Conservation (phyloP, 176 grass and related monocot species). For the Eragrostis nindensis region DNA sequence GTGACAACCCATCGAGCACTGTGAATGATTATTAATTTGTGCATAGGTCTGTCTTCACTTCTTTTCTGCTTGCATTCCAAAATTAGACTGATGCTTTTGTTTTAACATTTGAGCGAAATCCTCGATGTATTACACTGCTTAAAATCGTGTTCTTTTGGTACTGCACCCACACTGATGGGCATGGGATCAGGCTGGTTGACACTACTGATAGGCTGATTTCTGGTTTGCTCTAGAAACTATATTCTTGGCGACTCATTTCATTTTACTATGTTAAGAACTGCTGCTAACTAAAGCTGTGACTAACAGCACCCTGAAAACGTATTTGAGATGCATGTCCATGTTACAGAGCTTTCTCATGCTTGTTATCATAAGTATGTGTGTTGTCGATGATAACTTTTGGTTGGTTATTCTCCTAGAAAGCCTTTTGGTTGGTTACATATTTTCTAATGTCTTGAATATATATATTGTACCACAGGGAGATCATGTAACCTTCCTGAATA, state of each 20-base stretch:
- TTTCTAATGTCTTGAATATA: conserved; percentile 30
- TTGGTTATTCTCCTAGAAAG: background rate
- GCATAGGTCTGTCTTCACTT: background rate
- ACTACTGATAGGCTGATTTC: background rate
- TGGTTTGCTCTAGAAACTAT: background rate
- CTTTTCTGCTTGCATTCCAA: background rate
- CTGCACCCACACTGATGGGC: conserved; percentile 5
- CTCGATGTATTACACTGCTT: background rate
- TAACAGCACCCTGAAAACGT: background rate
- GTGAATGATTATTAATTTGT: background rate
- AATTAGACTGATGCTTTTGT: conserved; percentile 1
- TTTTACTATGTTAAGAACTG: background rate
- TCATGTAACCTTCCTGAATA: conserved; percentile 93
- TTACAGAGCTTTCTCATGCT: conserved; percentile 7
- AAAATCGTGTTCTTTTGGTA: background rate
- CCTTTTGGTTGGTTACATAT: conserved; percentile 10
- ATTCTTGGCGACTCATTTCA: background rate
- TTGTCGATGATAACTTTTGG: conserved; percentile 24
- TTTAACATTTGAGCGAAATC: conserved; percentile 34
- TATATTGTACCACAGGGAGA: conserved; percentile 66
- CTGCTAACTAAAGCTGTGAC: conserved; percentile 9
- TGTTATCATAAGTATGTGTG: conserved; percentile 17
- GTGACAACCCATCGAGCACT: conserved; percentile 14
- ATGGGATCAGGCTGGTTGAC: background rate
- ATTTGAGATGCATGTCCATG: background rate